Base-by-base conservation (phyloP, 78 protist species). In the Protostelium mycophagum region DNA sequence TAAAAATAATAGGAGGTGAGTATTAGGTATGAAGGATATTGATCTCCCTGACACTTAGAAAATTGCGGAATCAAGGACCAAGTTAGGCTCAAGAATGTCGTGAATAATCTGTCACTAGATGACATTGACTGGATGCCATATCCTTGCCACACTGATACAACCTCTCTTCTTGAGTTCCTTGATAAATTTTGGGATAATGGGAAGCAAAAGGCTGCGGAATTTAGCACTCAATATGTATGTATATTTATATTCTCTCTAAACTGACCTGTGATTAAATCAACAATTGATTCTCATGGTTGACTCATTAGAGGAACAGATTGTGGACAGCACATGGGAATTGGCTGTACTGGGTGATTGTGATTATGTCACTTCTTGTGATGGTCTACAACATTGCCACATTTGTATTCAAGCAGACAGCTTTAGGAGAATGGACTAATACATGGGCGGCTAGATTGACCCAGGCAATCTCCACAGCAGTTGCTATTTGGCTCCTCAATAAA, bases 271-370 rank as follows among this genome's bases (percentile, higher is more conserved):
- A 16, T 51, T 16, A 51, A 16, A 51, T 51, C 73, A 51, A 51
- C 73, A 51, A 51, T 51, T 16, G 73, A 16, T 51, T 51, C 73
- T 51, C 73, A 5, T 16, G 73, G 73, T 51, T 51, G 73, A 51
- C 73, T 51, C 73, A 16, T 51, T 51, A 16, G 73, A 51, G 73
- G 73, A 51, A 51, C 73, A 51, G 73, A 51, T 16, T 25, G 73
- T 51, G 73, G 73, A 51, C 73, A 51, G 73, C 73, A 51, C 73
- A 51, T 51, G 73, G 73, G 73, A 51, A 51, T 51, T 51, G 73
- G 73, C 73, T 51, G 73, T 51, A 51, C 73, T 51, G 73, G 73
- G 73, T 51, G 73, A 51, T 51, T 51, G 73, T 16, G 73, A 51
- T 51, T 16, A 51, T 51, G 73, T 51, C 73, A 51, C 73, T 51